Base-by-base conservation (phyloP, 2,329 filamentous ascomycete species). In the Aspergillus sp. region DNA sequence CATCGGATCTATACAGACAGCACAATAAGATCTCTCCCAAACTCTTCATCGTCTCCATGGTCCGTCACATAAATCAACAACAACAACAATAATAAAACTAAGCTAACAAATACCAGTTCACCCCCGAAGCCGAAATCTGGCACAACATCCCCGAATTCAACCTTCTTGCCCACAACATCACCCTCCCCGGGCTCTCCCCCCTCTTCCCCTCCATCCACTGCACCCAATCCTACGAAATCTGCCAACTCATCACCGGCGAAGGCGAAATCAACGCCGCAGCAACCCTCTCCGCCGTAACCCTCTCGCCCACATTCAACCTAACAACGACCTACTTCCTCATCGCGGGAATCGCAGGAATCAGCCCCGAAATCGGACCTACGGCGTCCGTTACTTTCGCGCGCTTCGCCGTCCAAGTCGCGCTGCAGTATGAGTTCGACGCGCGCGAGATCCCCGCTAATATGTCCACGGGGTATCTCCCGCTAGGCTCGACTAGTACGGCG, bases 401-500 rank as follows among this genome's bases (percentile, higher is more conserved):
- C 20, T 93, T 86, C 67, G 84, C 88, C 0, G 81, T 92, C 5
- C 89, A 92, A 68, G 88, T 91, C 3, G 88, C 86, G 0, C 77
- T 91, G 53, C 89, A 92, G 71, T 89, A 91, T 62, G 89, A 92
- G 71, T 84, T 92, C 59, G 89, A 91, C 64, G 76, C 83, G 1
- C 83, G 89, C 34, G 88, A 90, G 59, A 83, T 90, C 34, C 86
- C 88, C 0, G 67, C 68, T 2, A 86, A 86, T 70, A 90, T 82
- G 73, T 76, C 81, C 1, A 89, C 87, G 0, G 88, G 88, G 5
- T 91, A 91, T 69, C 79, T 91, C 30, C 82, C 87, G 1, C 86
- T 85, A 65, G 89, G 87, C 1, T 48, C 44, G 3, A 15, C 78
- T 81, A 20, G 70, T 78, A 22, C 63, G 68, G 5, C 85, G 3